Evolutionary conservation across 2,329 filamentous ascomycete species (phyloP), one percentile per base, ranked within the genome.

Genomic region (Cytospora piceicola): DNA sequence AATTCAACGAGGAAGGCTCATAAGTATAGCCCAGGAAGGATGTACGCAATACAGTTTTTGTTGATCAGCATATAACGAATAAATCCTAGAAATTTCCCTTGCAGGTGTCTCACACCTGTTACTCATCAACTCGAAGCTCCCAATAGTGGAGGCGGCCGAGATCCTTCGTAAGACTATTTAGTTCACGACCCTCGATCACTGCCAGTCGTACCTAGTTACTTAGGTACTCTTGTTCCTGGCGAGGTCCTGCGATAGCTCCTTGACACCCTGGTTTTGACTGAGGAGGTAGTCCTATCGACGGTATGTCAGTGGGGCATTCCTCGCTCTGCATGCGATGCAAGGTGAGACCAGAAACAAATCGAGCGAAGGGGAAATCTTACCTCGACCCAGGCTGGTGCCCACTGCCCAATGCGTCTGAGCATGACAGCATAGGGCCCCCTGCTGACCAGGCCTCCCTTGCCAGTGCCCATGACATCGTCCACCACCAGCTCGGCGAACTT

Each of bases 401-500:
- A 53, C 22, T 53, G 22, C 22, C 49, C 27, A 29, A 53, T 27
- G 22, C 49, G 29, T 53, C 49, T 53, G 3, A 53, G 27, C 49
- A 53, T 24, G 14, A 20, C 6, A 53, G 49, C 49, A 27, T 53
- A 53, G 22, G 49, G 22, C n/a, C 49, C 49, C 20, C 49, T 11
- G 20, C 12, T 53, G 22, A 53, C 49, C n/a, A 53, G n/a, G 6
- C 22, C 22, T 53, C 49, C 49, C 49, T 53, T 53, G 22, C 22
- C 22, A 53, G 49, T 53, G 22, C 49, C 49, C 4, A 29, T 53
- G 14, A 53, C 15, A 29, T 53, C 49, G 22, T 53, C 49, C 22
- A 53, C 22, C 49, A 53, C 49, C 22, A 53, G 15, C 27, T 53
- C 27, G 49, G 58, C 58, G 6, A 60, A 60, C 17, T 60, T 49